These are phyloP conservation scores for Hypoxylon subgilvum DNA, from an alignment of 495 filamentous ascomycete genomes.

Conservation along the genomic window DNA sequence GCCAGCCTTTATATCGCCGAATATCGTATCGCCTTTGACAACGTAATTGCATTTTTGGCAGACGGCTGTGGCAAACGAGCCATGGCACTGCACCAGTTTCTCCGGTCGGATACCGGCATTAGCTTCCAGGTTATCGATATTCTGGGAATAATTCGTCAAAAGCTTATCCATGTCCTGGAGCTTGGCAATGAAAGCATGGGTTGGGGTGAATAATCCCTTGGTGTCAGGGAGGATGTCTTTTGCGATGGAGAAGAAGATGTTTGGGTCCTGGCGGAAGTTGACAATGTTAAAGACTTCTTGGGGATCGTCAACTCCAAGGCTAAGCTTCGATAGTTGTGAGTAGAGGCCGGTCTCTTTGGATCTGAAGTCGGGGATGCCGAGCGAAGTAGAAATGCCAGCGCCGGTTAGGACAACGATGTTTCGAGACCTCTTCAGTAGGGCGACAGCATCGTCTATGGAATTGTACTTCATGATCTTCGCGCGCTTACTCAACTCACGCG, in stretches of 20 bases:
- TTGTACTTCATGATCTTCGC: constrained; percentile 83
- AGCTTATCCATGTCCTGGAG: constrained; percentile 89
- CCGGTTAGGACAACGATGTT: constrained; percentile 95
- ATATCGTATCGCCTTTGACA: constrained; percentile 79
- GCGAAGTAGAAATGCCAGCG: constrained; percentile 87
- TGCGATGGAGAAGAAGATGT: constrained; percentile 89
- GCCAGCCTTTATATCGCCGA: constrained; percentile 77
- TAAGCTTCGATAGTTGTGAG: constrained; percentile 74
- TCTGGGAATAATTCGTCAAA: constrained; percentile 96
- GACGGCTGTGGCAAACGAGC: constrained; percentile 89
- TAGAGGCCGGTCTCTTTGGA: constrained; percentile 87
- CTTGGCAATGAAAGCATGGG: constrained; percentile 94
- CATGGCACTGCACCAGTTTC: constrained; percentile 95
- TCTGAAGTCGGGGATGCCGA: constrained; percentile 89
- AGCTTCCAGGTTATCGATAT: constrained; percentile 96
- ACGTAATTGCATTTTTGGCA: constrained; percentile 82
- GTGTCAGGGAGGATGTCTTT: constrained; percentile 84
- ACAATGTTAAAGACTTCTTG: constrained; percentile 94
- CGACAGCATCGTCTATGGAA: constrained; percentile 83
- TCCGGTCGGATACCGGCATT: constrained; percentile 81
- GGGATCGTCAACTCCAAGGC: constrained; percentile 72
- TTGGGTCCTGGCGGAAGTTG: constrained; percentile 83
- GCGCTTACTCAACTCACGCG: constrained; percentile 81
- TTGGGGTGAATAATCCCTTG: constrained; percentile 76
- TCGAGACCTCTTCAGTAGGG: constrained; percentile 70